Evolutionary conservation across 805 yeast species (phyloP).

Genomic region (Pichia cabralensis): DNA sequence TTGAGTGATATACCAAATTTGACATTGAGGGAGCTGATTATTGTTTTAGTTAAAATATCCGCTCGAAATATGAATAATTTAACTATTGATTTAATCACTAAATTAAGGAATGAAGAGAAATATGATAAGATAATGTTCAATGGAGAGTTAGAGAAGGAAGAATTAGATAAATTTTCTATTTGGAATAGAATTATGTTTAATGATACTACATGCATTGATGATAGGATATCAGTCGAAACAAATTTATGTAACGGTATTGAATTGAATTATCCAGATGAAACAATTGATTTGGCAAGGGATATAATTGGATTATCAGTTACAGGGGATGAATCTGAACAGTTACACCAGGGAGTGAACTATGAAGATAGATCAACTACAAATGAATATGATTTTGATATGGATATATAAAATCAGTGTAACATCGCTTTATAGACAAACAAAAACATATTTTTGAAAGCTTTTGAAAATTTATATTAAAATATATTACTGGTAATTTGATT

Average conservation of each 20-base stretch:
- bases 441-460: too few relatives aligned
- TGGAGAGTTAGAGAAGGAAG: constrained; percentile 18
- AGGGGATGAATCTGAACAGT: constrained; percentile 69
- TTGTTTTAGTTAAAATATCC: constrained; percentile 23
- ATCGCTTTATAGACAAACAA: too few relatives aligned
- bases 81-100: constrained; percentile 17
- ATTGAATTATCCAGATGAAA: constrained; percentile 49
- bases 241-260: constrained; percentile 48
- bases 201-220: constrained; percentile 22
- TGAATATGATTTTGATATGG: background rate
- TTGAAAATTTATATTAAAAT: too few relatives aligned
- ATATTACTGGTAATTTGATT: too few relatives aligned
- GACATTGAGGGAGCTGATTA: constrained; percentile 23
- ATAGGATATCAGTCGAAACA: constrained; percentile 16
- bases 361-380: too few relatives aligned
- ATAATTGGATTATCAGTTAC: constrained; percentile 59
- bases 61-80: constrained; percentile 21
- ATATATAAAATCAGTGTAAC: too few relatives aligned
- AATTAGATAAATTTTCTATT: constrained; percentile 27
- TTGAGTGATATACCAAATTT: constrained; percentile 19
- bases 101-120: constrained; percentile 12
- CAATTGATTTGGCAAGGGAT: constrained; percentile 61
- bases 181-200: constrained; percentile 10
- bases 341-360: constrained; percentile 56
- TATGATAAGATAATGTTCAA: constrained; percentile 18